A percentile compares a stretch with the other conserved stretches of the same genome.
These are phyloP conservation scores for Alternaria arbusti DNA, from an alignment of 2,329 filamentous ascomycete species.

Conservation along the genomic window DNA sequence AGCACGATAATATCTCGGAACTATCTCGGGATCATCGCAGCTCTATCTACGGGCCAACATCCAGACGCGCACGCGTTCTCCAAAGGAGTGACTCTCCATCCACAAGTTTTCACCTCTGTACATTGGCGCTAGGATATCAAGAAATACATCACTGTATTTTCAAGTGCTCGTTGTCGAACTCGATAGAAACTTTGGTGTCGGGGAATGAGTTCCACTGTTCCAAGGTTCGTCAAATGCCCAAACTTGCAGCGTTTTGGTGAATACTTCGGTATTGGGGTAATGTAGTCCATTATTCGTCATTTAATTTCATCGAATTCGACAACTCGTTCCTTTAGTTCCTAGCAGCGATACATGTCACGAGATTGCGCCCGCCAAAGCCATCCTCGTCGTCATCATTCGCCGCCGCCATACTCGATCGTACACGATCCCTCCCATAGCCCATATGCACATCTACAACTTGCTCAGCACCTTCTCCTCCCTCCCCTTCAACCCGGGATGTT, in stretches of 20 bases:
- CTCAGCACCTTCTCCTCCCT: slow-evolving; percentile 24
- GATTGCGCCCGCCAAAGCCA: neutral
- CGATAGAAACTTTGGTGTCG: too few species aligned
- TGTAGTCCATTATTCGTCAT: neutral
- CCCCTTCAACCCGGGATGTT: slow-evolving; percentile 26
- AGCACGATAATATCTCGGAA: neutral
- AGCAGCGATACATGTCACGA: neutral
- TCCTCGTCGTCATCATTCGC: neutral
- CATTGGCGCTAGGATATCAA: neutral
- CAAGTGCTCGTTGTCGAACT: too few species aligned
- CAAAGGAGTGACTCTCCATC: too few species aligned
- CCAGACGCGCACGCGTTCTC: too few species aligned
- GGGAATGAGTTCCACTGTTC: too few species aligned
- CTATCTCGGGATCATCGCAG: neutral
- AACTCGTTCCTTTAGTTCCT: neutral
- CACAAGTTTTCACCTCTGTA: neutral
- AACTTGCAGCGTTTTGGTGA: too few species aligned
- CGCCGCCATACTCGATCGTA: too few species aligned
- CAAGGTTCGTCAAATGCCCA: too few species aligned
- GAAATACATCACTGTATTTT: neutral
- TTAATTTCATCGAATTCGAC: neutral
- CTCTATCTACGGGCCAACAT: neutral
- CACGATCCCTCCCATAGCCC: neutral
- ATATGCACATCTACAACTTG: slow-evolving; percentile 1
- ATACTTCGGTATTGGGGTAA: too few species aligned